phyloP scores from a whole-genome alignment of 257 asterid genomes.

The Oldenlandia corymbosa region DNA sequence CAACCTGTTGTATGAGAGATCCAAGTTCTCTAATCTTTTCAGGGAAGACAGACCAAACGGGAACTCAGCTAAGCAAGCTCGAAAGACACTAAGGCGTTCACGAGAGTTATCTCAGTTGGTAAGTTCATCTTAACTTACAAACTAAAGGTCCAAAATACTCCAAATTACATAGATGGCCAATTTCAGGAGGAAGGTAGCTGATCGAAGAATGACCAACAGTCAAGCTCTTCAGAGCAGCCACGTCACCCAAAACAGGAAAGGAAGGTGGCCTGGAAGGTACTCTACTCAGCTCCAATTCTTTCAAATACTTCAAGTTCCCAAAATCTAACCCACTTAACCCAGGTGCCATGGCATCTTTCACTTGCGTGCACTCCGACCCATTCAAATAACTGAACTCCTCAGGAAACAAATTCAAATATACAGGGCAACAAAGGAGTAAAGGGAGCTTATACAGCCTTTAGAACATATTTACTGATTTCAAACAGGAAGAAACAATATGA shows the following conservation, averaged over 20 bases:
- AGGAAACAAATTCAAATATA: constrained; percentile 79
- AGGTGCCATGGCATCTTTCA: constrained; percentile 51
- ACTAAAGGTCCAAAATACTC: constrained; percentile 88
- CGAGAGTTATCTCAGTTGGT: constrained; percentile 65
- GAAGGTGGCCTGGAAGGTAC: constrained; percentile 70
- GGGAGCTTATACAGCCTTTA: too few relatives aligned
- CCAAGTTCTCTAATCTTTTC: constrained; percentile 74
- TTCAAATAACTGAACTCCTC: constrained; percentile 53
- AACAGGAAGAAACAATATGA: too few relatives aligned
- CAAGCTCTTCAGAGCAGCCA: constrained; percentile 65
- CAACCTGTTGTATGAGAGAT: constrained; percentile 75
- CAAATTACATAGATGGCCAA: constrained; percentile 64
- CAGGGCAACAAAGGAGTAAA: too few relatives aligned
- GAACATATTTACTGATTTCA: too few relatives aligned
- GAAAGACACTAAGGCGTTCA: constrained; percentile 54
- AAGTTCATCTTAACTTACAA: constrained; percentile 83
- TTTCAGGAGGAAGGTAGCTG: constrained; percentile 92
- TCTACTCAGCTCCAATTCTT: constrained; percentile 81
- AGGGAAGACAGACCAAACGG: constrained; percentile 58
- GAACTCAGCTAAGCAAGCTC: constrained; percentile 66
- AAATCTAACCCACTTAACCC: constrained; percentile 72
- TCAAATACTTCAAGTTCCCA: constrained; percentile 57
- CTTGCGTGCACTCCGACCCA: constrained; percentile 68
- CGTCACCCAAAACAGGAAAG: constrained; percentile 57
- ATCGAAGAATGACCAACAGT: constrained; percentile 88